Base-by-base conservation (phyloP, 768 basidiomycete genomes). In the Naganishia randhawae region DNA sequence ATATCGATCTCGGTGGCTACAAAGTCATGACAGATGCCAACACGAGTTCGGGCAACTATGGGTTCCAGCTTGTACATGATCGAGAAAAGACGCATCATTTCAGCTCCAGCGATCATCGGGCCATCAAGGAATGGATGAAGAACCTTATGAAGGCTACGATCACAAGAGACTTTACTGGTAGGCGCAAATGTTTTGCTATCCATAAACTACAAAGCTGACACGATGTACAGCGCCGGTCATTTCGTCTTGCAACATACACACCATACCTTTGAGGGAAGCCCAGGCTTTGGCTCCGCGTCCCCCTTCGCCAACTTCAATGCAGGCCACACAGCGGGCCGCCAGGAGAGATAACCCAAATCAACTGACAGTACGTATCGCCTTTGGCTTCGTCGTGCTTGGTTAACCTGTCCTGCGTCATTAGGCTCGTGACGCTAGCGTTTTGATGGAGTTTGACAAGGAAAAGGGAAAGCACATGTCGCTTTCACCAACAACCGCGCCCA, bases 71-170 rank as follows among this genome's bases (percentile, higher is more conserved):
- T 71, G 86, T 94, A 35, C 94, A 97, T 73, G 91, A 92, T 51
- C 81, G 84, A 8, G 90, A 92, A 78, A 91, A 89, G 81, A 83
- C 89, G 0, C 92, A 98, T 78, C 91, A 80, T 76, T 99, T 99
- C 81, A 91, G 90, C 71, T 92, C 91, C 0, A 89, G 92, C 27
- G 93, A 97, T 75, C 91, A 92, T 80, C 74, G 81, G 0, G 81
- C 86, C 41, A 85, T 96, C 54, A 86, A 96, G n/a, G 92, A 92
- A 72, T 98, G 96, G 95, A 98, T 98, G 96, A 99, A 98, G 82
- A 92, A 94, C 9, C 86, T 99, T 72, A 97, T 98, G 92, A 99
- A 98, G 78, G 92, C 95, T 2, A 97, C 95, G 14, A 99, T 99
- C 73, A 88, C 86, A 10, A 83, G 96, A 66, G 96, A 98, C 78